Evolutionary conservation across 805 yeast species (phyloP), one percentile per base, ranked within the genome.

Genomic region (Yamadazyma philogaea): DNA sequence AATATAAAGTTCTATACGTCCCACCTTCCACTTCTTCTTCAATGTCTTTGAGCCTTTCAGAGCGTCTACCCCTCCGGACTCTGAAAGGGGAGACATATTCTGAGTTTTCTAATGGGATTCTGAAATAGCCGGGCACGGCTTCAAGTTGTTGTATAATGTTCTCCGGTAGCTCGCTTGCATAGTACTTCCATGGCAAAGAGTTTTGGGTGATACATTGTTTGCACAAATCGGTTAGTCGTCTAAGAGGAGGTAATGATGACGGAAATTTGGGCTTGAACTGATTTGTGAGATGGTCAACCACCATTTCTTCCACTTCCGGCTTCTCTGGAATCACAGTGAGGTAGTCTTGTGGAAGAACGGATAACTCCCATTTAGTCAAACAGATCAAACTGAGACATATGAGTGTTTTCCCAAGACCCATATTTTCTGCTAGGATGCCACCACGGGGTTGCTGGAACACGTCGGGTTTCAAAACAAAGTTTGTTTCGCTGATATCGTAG

Each of bases 361-460:
- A 69, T 1, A 72, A 53, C 37, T 82, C 84, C 50, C 57, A 61
- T 48, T 74, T 78, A 0, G 88, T 74, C 6, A 74, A 51, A 48
- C 83, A 75, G 0, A 83, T 69, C 37, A 80, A 60, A 3, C 81
- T 77, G 20, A 81, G 58, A 50, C 83, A 78, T 4, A 80, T 79
- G 37, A 79, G 68, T 0, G 86, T 80, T 53, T 80, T 80, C 0
- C 86, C 86, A 30, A 79, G 61, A 0, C 86, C 86, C 85, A 80
- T 80, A 68, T 79, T 79, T 44, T 80, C 86, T 1, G 84, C 84
- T 12, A 80, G 56, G 4, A 80, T 77, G 0, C 85, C 86, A 15
- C 85, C 85, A 49, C 75, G 62, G 0, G 85, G 80, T 2, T 79
- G 62, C 11, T 51, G 51, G 48, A 69, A 78, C 3, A 57, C 52